Evolutionary conservation across 768 basidiomycete genomes (phyloP), one percentile per base, ranked within the genome.

Genomic region (Flagelloscypha sp.): DNA sequence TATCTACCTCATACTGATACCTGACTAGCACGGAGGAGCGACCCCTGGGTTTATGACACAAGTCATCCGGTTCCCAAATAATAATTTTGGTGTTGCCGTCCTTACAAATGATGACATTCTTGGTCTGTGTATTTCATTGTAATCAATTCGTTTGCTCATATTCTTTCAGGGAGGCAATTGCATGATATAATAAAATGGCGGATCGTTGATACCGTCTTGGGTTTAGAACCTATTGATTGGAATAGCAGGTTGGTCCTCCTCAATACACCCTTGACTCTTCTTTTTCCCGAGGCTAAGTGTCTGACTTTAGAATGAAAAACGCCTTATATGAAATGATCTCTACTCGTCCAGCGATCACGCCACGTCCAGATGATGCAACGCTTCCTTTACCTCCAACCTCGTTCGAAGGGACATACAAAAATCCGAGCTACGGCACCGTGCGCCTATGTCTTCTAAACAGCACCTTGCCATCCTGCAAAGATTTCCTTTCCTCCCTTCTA

Each of bases 191-290:
- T 55, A 27, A 53, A 51, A 30, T 52, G 43, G 38, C 46, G 48
- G 32, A 43, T 57, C 24, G 32, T 52, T 24, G 55, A 57, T 34
- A 29, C 38, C n/a, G 43, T 45, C 6, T 39, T 55, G 3, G 40
- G 41, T 4, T 38, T 52, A 16, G 37, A 50, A 13, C 42, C 43
- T n/a, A 41, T 57, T n/a, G 50, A 55, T 35, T 57, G 55, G 55
- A 40, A 40, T 25, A 34, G 38, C 7, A 42, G 52, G 54, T 48
- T 20, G 8, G 35, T 30, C 13, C 11, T 13, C 19, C 23, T 32
- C 16, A 7, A 33, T 24, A 5, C 12, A 22, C 17, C 35, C 24
- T 27, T 20, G 24, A 9, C 8, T 32, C 24, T 22, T 17, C 6
- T 27, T 59, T 62, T 36, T n/a, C n/a, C n/a, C 48, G 52, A 17